Conservation (phyloP, 179 eudicot genomes). For the Silene vulgaris region DNA sequence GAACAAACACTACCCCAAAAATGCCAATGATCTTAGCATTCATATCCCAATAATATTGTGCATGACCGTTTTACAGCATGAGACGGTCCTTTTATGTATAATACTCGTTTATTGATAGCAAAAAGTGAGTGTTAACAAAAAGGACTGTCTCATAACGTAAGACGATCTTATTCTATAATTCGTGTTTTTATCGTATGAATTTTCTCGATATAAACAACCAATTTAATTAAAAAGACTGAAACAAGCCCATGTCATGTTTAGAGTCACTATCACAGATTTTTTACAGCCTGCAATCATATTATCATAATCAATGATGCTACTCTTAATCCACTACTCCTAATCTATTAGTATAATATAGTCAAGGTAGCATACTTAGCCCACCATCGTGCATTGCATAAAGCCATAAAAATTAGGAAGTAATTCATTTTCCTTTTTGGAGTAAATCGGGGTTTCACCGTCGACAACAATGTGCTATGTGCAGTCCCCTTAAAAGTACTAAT, state of each 20-base stretch:
- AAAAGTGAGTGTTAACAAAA: no score
- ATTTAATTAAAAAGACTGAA: neutral
- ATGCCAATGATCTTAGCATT: neutral
- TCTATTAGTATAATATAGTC: neutral
- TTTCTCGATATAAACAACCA: neutral
- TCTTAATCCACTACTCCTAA: neutral
- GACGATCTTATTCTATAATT: no score
- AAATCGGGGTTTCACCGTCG: no score
- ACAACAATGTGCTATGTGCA: no score
- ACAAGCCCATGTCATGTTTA: neutral
- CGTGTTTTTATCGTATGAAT: neutral
- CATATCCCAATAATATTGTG: neutral
- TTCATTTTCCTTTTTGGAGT: neutral
- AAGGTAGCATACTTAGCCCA: neutral
- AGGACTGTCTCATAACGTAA: no score
- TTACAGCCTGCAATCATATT: neutral
- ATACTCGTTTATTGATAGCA: no score
- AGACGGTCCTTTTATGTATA: no score
- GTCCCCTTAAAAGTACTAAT: neutral
- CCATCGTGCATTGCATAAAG: conserved; percentile 7
- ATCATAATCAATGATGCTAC: conserved; percentile 3
- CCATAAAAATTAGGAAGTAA: neutral
- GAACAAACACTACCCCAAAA: neutral
- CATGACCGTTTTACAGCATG: no score
- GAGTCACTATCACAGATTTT: neutral